A percentile compares a stretch with the other conserved stretches of the same genome.
Conservation (phyloP, 495 filamentous ascomycete genomes). For the Penicillium silybi region DNA sequence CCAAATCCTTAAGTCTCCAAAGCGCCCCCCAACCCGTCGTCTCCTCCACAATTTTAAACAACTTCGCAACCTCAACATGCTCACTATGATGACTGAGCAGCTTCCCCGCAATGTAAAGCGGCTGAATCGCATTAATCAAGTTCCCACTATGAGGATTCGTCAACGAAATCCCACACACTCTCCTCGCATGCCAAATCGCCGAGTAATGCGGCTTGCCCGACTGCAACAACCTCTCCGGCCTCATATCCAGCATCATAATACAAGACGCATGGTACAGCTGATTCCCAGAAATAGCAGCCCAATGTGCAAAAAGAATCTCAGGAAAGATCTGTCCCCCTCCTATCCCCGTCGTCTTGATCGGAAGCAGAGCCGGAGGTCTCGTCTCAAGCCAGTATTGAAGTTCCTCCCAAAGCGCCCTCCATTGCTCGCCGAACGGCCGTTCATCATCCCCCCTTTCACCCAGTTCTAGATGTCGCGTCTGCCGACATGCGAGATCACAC, state of each 20-base stretch:
- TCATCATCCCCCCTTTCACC: slow-evolving; percentile 22
- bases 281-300: slow-evolving; percentile 42
- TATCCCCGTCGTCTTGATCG: slow-evolving; percentile 26
- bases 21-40: slow-evolving; percentile 37
- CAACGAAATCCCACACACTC: slow-evolving; percentile 43
- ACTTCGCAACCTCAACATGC: slow-evolving; percentile 31
- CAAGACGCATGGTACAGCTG: slow-evolving; percentile 42
- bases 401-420: slow-evolving; percentile 35
- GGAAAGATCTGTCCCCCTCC: slow-evolving; percentile 29
- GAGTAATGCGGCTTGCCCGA: slow-evolving; percentile 20
- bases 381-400: slow-evolving; percentile 34
- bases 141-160: slow-evolving; percentile 41
- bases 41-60: slow-evolving; percentile 35
- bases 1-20: slow-evolving; percentile 39
- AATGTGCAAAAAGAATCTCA: slow-evolving; percentile 34
- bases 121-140: slow-evolving; percentile 44
- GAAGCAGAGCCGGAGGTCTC: slow-evolving; percentile 31
- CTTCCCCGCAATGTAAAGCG: slow-evolving; percentile 42
- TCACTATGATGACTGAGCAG: slow-evolving; percentile 38
- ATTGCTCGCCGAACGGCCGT: slow-evolving; percentile 19
- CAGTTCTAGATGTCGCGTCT: slow-evolving; percentile 25
- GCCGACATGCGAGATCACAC: slow-evolving; percentile 29
- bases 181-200: slow-evolving; percentile 39
- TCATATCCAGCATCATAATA: slow-evolving; percentile 36
- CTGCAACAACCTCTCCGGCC: slow-evolving; percentile 20